These are phyloP conservation scores for Acanthamoeba triangularis DNA, from an alignment of 208 protist genomes.

Conservation along the genomic window DNA sequence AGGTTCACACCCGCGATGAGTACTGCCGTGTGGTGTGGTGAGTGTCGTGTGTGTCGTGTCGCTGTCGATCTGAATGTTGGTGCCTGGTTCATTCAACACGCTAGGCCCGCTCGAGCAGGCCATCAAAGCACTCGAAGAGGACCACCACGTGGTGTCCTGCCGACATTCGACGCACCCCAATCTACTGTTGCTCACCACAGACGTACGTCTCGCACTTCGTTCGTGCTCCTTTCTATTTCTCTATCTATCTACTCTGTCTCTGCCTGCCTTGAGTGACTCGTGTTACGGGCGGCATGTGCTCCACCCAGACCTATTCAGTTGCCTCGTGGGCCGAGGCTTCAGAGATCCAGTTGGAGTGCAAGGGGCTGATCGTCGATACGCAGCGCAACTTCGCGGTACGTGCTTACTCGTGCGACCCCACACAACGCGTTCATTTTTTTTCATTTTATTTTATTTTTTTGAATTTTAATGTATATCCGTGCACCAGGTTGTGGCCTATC, in stretches of 20 bases:
- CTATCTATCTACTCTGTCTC: too few species aligned
- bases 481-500: constrained; percentile 7
- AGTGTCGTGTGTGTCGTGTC: background rate
- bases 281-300: too few species aligned
- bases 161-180: constrained; percentile 26
- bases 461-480: too few species aligned
- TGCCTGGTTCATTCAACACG: background rate
- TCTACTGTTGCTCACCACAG: background rate
- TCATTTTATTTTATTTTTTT: too few species aligned
- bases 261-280: too few species aligned
- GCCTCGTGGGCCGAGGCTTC: background rate
- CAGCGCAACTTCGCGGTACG: background rate
- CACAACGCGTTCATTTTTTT: too few species aligned
- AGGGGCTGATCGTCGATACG: background rate
- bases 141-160: background rate
- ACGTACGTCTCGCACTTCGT: background rate
- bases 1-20: background rate
- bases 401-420: too few species aligned
- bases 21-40: background rate
- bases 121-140: background rate
- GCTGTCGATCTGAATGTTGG: too few species aligned
- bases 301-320: constrained; percentile 4
- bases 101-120: background rate
- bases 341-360: background rate
- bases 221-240: background rate